Conservation (phyloP, 345 rosid species). For the Schrenkiella parvula region DNA sequence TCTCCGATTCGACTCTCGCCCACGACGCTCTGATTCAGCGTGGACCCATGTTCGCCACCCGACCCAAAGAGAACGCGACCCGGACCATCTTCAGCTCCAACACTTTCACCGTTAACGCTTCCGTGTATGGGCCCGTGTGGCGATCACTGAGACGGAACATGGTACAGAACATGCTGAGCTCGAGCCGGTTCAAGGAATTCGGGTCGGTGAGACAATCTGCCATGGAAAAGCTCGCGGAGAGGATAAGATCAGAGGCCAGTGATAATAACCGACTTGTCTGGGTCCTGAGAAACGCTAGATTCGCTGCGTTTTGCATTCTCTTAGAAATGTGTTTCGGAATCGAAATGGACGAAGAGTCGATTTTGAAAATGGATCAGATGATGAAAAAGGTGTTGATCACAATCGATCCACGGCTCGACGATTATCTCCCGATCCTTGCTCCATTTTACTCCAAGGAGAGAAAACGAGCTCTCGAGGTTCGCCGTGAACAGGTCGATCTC, state of each 20-base stretch:
- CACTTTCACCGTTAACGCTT: constrained; percentile 88
- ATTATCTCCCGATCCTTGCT: constrained; percentile 72
- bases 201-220: constrained; percentile 42
- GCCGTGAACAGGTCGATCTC: constrained; percentile 55
- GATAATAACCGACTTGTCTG: constrained; percentile 53
- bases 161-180: constrained; percentile 90
- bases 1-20: constrained; percentile 52
- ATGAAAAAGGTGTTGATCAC: constrained; percentile 68
- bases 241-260: constrained; percentile 48
- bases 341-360: constrained; percentile 72
- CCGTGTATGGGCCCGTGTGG: constrained; percentile 83
- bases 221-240: constrained; percentile 57
- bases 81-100: constrained; percentile 80
- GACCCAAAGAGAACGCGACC: constrained; percentile 81
- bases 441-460: constrained; percentile 75
- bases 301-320: constrained; percentile 71
- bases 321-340: constrained; percentile 81
- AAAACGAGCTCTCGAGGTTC: constrained; percentile 48
- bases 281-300: constrained; percentile 72
- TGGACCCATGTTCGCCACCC: constrained; percentile 59
- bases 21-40: constrained; percentile 77
- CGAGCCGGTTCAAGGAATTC: constrained; percentile 66
- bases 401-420: constrained; percentile 75
- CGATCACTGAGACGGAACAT: constrained; percentile 77
- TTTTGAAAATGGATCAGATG: constrained; percentile 49